Evolutionary conservation across 495 filamentous ascomycete species (phyloP).

Genomic region (Thermothielavioides terrestris): DNA sequence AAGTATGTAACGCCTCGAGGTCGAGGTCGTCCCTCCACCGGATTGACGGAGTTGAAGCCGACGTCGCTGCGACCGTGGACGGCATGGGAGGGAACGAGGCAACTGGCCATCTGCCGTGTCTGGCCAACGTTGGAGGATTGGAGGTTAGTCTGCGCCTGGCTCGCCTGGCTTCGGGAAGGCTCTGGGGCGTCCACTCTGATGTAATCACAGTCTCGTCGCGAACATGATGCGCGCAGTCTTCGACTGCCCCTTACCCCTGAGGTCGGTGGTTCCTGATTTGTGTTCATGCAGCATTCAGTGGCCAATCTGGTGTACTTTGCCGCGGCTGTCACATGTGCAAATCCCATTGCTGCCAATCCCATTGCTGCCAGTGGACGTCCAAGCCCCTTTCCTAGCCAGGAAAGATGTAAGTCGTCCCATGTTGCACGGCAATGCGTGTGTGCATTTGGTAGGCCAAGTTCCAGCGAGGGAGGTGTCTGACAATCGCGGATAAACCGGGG

Average conservation of each 20-base stretch:
- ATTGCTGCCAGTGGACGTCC: no score
- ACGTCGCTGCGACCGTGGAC: neutral
- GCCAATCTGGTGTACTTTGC: constrained; percentile 2
- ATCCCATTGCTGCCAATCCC: no score
- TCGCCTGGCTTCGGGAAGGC: neutral
- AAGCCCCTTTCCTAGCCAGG: neutral
- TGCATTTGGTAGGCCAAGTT: neutral
- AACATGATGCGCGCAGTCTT: neutral
- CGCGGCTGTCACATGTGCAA: no score
- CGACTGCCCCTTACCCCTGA: neutral
- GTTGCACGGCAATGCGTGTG: neutral
- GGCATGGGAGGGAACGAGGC: no score
- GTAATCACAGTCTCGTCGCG: no score
- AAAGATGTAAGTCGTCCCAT: no score
- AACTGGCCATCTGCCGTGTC: no score
- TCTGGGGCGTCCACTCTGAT: neutral
- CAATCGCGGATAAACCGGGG: neutral
- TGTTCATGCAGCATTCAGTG: constrained; percentile 3
- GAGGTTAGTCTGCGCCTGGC: neutral
- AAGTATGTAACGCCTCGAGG: no score
- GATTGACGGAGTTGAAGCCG: constrained; percentile 13
- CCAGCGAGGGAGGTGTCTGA: neutral
- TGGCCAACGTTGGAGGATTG: neutral
- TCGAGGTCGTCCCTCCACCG: constrained; percentile 2
- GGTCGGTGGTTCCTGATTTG: constrained; percentile 3